Percentiles rank a stretch among this genome's conserved stretches.
These are phyloP conservation scores for Candida khao-thaluensis DNA, from an alignment of 805 yeast genomes.

Conservation along the genomic window DNA sequence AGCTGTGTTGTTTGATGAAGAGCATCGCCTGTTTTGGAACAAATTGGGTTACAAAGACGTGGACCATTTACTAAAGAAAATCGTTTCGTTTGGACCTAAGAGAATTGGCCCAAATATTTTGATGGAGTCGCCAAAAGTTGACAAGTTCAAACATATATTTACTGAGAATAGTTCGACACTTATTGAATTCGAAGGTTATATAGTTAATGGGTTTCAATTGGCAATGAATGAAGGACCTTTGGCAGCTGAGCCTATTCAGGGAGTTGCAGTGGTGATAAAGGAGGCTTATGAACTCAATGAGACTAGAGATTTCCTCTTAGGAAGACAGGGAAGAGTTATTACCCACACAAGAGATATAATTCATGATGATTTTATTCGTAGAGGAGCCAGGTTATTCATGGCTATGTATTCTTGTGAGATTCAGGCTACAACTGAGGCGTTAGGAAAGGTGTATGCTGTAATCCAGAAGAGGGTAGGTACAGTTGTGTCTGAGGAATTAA, in stretches of 20 bases:
- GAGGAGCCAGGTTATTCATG: conserved; percentile 87
- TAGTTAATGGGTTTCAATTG: conserved; percentile 81
- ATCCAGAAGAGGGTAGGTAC: conserved; percentile 85
- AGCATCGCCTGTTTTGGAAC: conserved; percentile 9
- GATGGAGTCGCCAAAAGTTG: conserved; percentile 47
- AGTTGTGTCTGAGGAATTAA: conserved; percentile 89
- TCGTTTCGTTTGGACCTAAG: conserved; percentile 75
- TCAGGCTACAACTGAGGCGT: conserved; percentile 90
- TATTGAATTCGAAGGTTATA: conserved; percentile 53
- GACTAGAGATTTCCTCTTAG: conserved; percentile 32
- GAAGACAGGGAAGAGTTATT: conserved; percentile 69
- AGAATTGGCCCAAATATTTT: conserved; percentile 73
- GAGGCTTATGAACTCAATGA: conserved; percentile 20
- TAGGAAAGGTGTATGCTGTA: conserved; percentile 94
- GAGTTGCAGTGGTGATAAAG: conserved; percentile 55
- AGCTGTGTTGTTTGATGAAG: conserved; percentile 10
- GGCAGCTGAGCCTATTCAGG: conserved; percentile 84
- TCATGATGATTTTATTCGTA: conserved; percentile 65
- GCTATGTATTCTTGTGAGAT: conserved; percentile 95
- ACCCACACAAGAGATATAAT: conserved; percentile 72
- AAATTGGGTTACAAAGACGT: conserved; percentile 17
- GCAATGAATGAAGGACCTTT: conserved; percentile 86
- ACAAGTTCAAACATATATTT: conserved; percentile 31
- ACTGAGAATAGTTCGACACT: conserved; percentile 14
- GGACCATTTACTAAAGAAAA: conserved; percentile 26